Evolutionary conservation across 805 yeast species (phyloP).

Genomic region (Tanozyma kutaoensis): DNA sequence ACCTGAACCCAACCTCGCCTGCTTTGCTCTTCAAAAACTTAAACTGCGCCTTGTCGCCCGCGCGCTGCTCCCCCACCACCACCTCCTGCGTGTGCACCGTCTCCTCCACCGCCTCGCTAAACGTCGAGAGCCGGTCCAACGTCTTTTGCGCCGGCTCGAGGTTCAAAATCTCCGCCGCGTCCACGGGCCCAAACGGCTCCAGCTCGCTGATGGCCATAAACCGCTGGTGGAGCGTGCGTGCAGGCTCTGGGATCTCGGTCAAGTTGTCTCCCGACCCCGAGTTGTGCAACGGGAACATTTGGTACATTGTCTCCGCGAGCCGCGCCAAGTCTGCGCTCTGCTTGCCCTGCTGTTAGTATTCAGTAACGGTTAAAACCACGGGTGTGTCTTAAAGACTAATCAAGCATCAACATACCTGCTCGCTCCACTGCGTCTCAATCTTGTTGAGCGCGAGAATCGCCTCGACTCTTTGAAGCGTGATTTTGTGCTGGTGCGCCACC

Average conservation of each 20-base stretch:
- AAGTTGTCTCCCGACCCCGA: slow-evolving; percentile 48
- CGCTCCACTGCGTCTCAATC: slow-evolving; percentile 51
- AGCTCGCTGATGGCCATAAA: slow-evolving; percentile 86
- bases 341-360: slow-evolving; percentile 20
- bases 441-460: slow-evolving; percentile 64
- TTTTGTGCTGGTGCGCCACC: slow-evolving; percentile 65
- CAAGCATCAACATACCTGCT: slow-evolving; percentile 47
- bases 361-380: slow-evolving; percentile 36
- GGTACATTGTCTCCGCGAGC: slow-evolving; percentile 52
- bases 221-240: slow-evolving; percentile 66
- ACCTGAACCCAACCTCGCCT: slow-evolving; percentile 82
- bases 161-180: slow-evolving; percentile 76
- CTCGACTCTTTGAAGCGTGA: slow-evolving; percentile 77
- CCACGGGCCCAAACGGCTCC: slow-evolving; percentile 91
- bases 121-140: slow-evolving; percentile 51
- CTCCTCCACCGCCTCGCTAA: slow-evolving; percentile 36
- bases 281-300: slow-evolving; percentile 66
- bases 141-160: slow-evolving; percentile 83
- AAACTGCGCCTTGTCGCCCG: slow-evolving; percentile 62
- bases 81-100: slow-evolving; percentile 17
- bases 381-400: slow-evolving; percentile 70
- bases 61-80: slow-evolving; percentile 39
- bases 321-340: slow-evolving; percentile 42
- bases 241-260: slow-evolving; percentile 90
- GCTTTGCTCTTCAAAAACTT: slow-evolving; percentile 67